Base-by-base conservation (phyloP, 345 rosid genomes). In the Excoecaria agallocha region DNA sequence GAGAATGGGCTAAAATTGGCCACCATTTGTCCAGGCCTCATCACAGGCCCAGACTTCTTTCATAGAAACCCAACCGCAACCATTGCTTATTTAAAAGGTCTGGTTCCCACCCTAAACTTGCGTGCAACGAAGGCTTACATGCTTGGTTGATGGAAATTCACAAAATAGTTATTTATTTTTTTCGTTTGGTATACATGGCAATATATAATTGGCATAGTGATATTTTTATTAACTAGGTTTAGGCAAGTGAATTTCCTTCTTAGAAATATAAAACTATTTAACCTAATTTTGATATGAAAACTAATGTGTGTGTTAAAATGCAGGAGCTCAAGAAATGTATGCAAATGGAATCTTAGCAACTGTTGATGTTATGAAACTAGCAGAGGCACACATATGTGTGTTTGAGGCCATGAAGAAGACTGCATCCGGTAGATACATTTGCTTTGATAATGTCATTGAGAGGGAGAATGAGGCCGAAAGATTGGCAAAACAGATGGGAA, bases 311-410 rank as follows among this genome's bases (percentile, higher is more conserved):
- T 54, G 51, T 1, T 45, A 5, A 35, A 43, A 9, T 60, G 48
- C 91, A 89, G 94, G 94, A 37, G 88, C 84, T 11, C 82, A 81
- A 74, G 90, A 87, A 78, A 85, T 92, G 97, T 87, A 80, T 59
- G 70, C 61, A n/a, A 61, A 81, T 35, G 94, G 91, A 3, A 4
- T 89, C 64, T 76, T 87, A 39, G 94, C 96, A 16, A 89, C 92
- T 0, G 86, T 89, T 15, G 90, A 89, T 66, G 89, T 83, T 43
- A 83, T 76, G 61, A 88, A 76, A 54, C 68, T 92, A 71, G 96
- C 93, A 7, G 89, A 88, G 38, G 93, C 95, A 0, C 97, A 94
- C 63, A 80, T 83, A 1, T 60, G 85, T 13, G 82, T 94, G 43
- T 89, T 74, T 45, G 89, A 92, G 59, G 91, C 77, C 15, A 87